A percentile compares a stretch with the other conserved stretches of the same genome.
These are phyloP conservation scores for Seminavis robusta DNA, from an alignment of 108 stramenopile species.

Conservation along the genomic window DNA sequence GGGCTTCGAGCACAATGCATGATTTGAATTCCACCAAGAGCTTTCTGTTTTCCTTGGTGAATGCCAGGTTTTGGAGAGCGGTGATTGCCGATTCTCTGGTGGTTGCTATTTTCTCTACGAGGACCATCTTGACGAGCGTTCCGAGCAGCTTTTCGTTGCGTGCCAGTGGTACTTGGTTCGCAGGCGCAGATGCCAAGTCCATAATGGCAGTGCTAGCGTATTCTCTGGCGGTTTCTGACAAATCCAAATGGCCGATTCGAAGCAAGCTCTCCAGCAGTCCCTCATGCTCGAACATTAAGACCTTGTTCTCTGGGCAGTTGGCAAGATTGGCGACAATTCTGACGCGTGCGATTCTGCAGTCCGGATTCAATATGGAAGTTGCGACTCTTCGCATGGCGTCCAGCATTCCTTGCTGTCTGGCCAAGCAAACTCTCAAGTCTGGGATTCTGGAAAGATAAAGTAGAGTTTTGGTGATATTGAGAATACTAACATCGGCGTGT, in stretches of 20 bases:
- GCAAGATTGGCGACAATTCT: constrained; percentile 70
- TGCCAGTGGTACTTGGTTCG: constrained; percentile 73
- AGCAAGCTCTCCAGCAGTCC: constrained; percentile 55
- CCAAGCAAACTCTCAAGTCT: constrained; percentile 49
- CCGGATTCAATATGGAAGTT: constrained; percentile 37
- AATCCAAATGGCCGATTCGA: constrained; percentile 63
- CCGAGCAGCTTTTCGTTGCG: constrained; percentile 66
- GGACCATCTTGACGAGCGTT: constrained; percentile 73
- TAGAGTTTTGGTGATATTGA: constrained; percentile 58
- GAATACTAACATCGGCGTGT: constrained; percentile 48
- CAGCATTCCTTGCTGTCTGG: constrained; percentile 50
- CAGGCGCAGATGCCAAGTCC: constrained; percentile 70
- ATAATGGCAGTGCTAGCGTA: constrained; percentile 73
- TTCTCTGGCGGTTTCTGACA: constrained; percentile 56
- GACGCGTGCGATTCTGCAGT: constrained; percentile 61
- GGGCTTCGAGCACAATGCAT: constrained; percentile 76
- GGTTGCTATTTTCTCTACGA: constrained; percentile 53
- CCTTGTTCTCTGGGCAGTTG: constrained; percentile 76
- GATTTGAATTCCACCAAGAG: constrained; percentile 54
- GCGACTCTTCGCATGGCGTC: constrained; percentile 15
- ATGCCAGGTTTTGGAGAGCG: constrained; percentile 81
- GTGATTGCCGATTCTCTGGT: constrained; percentile 79
- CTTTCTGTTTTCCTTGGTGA: constrained; percentile 63
- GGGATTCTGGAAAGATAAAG: constrained; percentile 62
- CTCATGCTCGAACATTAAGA: constrained; percentile 36